Conservation (phyloP, 352 stramenopile genomes). For the Phytophthora cajani region DNA sequence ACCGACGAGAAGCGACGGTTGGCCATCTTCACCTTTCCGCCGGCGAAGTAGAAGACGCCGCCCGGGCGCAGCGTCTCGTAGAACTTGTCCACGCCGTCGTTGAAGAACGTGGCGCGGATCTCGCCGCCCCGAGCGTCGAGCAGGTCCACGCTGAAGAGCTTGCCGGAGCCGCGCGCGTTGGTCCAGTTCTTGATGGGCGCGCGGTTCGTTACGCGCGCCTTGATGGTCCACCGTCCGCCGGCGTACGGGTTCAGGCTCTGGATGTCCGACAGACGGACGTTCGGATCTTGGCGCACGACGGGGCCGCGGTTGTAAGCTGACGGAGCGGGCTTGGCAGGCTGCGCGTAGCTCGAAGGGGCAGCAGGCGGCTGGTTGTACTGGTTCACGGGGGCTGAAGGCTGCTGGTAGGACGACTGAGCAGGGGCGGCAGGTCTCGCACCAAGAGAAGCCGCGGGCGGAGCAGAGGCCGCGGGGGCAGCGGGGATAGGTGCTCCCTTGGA, state of each 20-base stretch:
- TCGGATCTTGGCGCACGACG: slow-evolving; percentile 83
- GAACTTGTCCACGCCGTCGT: slow-evolving; percentile 98
- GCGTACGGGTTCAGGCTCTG: slow-evolving; percentile 96
- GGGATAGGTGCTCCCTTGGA: slow-evolving; percentile 48
- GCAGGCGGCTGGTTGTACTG: slow-evolving; percentile 38
- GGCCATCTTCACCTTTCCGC: slow-evolving; percentile 96
- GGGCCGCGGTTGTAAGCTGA: slow-evolving; percentile 76
- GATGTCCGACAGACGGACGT: slow-evolving; percentile 85
- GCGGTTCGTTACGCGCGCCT: slow-evolving; percentile 94
- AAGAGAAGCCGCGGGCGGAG: slow-evolving; percentile 33
- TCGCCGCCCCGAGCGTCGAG: slow-evolving; percentile 95
- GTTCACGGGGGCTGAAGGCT: slow-evolving; percentile 31
- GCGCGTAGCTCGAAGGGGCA: slow-evolving; percentile 35
- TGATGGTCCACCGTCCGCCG: slow-evolving; percentile 95
- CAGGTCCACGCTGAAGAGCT: slow-evolving; percentile 97
- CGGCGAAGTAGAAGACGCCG: slow-evolving; percentile 95
- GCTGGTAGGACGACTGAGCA: slow-evolving; percentile 46
- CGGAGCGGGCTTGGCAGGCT: slow-evolving; percentile 34
- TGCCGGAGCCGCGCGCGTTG: slow-evolving; percentile 96
- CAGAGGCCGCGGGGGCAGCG: slow-evolving; percentile 24
- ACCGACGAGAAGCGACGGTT: slow-evolving; percentile 98
- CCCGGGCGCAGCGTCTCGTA: slow-evolving; percentile 91
- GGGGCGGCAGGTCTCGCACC: slow-evolving; percentile 35
- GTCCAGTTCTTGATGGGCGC: slow-evolving; percentile 95
- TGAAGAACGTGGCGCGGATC: slow-evolving; percentile 99